Base-by-base conservation (phyloP, 257 asterid genomes). In the Solanum habrochaites region DNA sequence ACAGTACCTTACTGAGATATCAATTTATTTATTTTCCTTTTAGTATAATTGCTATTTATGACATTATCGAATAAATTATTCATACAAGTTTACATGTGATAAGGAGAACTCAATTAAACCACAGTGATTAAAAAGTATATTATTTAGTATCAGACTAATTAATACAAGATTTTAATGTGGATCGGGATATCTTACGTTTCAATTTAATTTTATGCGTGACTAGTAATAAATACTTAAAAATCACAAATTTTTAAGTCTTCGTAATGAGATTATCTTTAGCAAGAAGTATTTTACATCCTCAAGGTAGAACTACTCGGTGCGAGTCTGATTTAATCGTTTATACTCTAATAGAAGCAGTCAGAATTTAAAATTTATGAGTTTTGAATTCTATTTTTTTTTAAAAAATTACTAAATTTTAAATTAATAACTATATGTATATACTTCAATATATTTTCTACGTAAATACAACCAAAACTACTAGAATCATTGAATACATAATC, bases 341-440 rank as follows among this genome's bases (percentile, higher is more conserved):
- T 31, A 7, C n/a, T 31, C 0, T 14, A 69, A 4, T 7, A 15
- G 0, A 11, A 4, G 37, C 0, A 3, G 10, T 12, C 21, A 6
- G 0, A 7, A 27, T 67, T 14, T 27, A 32, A 13, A 13, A 29
- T n/a, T 0, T 67, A 67, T 62, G 15, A 62, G 7, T 62, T 62
- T 4, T 62, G 31, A 23, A 10, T 23, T 62, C 15, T 23, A 16
- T 13, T 45, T 52, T 16, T 52, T 52, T 52, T 2, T 0, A 47
- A 52, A 0, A 49, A 52, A 52, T 52, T 52, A 52, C 1, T 52
- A 0, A 52, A 16, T 16, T 52, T 4, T 52, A 64, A n/a, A n/a
- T 64, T 64, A 64, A n/a, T 64, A n/a, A n/a, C 60, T 49, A 64
- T 11, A n/a, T n/a, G 2, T 64, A 64, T 1, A 62, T n/a, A 62